phyloP scores from a whole-genome alignment of 116 monocot genomes.

The Dioscorea cayenensis region DNA sequence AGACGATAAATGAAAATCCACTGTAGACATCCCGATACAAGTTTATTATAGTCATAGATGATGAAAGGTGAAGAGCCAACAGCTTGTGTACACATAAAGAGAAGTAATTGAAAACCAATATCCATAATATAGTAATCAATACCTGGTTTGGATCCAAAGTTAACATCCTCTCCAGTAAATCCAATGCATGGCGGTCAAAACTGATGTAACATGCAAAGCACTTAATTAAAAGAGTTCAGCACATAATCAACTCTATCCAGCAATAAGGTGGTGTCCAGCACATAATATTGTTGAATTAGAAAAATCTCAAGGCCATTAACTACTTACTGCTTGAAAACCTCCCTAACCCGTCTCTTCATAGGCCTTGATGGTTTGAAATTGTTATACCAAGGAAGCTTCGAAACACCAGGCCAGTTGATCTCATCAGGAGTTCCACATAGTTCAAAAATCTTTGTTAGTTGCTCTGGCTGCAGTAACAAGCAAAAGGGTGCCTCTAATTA shows the following conservation, averaged over 20 bases:
- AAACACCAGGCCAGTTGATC: slow-evolving; percentile 89
- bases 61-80: too few relatives aligned
- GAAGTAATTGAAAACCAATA: neutral
- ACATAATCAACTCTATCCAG: neutral
- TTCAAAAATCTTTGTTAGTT: slow-evolving; percentile 85
- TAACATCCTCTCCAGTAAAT: slow-evolving; percentile 90
- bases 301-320: neutral
- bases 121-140: neutral
- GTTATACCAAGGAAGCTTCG: slow-evolving; percentile 91
- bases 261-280: neutral
- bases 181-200: slow-evolving; percentile 92
- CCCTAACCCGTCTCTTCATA: slow-evolving; percentile 77
- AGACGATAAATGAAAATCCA: too few relatives aligned
- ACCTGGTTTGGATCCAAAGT: slow-evolving; percentile 91
- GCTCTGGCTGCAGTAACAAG: slow-evolving; percentile 61
- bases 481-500: neutral
- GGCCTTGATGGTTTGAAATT: slow-evolving; percentile 81
- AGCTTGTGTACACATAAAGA: too few relatives aligned
- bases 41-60: neutral
- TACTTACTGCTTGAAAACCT: slow-evolving; percentile 87
- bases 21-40: neutral
- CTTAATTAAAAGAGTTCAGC: neutral
- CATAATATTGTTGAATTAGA: neutral
- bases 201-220: slow-evolving; percentile 25
- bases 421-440: slow-evolving; percentile 98